These are phyloP conservation scores for Ciborinia camelliae DNA, from an alignment of 2,329 filamentous ascomycete species.

Conservation along the genomic window DNA sequence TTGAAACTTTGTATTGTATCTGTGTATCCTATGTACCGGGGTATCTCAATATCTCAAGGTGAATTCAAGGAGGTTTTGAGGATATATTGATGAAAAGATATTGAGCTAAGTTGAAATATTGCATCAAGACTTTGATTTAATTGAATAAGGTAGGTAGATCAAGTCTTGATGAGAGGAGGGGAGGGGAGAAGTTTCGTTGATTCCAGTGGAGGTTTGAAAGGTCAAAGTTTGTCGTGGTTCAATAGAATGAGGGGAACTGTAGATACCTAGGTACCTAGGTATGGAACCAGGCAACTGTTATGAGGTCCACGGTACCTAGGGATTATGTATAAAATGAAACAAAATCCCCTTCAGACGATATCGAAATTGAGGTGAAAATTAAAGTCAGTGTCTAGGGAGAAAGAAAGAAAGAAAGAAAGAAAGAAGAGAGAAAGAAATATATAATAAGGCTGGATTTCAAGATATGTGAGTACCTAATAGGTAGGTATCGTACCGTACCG, in stretches of 20 bases:
- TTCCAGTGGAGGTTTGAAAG: neutral
- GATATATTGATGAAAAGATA: neutral
- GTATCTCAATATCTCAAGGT: neutral
- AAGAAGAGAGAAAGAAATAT: no score
- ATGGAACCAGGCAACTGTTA: no score
- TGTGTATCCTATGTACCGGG: no score
- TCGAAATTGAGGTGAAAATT: neutral
- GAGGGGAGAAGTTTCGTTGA: neutral
- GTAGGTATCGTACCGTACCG: no score
- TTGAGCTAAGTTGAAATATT: neutral
- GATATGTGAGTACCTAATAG: neutral
- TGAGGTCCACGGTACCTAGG: no score
- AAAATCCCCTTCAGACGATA: neutral
- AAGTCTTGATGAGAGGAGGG: no score
- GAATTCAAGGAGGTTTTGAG: slow-evolving; percentile 4
- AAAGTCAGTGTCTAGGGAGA: no score
- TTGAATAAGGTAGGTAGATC: neutral
- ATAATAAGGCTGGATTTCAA: slow-evolving; percentile 2
- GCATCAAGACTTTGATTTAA: slow-evolving; percentile 12
- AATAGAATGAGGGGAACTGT: neutral
- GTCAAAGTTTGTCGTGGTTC: neutral
- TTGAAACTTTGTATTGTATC: no score
- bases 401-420: no score
- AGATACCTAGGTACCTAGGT: no score
- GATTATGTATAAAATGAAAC: neutral